These are phyloP conservation scores for Lasiosphaeris hirsuta DNA, from an alignment of 495 filamentous ascomycete species.

Conservation along the genomic window DNA sequence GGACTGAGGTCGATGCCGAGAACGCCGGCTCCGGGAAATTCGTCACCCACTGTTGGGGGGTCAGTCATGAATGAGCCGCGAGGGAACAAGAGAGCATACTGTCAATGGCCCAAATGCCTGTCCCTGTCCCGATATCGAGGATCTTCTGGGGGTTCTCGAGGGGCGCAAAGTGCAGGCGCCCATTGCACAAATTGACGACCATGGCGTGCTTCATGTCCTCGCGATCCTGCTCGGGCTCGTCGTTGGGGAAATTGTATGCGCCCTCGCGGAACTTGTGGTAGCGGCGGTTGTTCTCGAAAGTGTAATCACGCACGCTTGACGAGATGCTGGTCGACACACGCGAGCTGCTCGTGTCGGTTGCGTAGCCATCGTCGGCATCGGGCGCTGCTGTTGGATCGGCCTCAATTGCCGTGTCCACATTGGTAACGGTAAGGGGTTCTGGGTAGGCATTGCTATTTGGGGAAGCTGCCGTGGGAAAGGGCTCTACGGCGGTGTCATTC, in stretches of 20 bases:
- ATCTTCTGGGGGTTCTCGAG: slow-evolving; percentile 43
- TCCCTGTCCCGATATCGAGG: slow-evolving; percentile 59
- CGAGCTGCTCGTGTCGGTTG: slow-evolving; percentile 3
- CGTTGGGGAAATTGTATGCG: slow-evolving; percentile 50
- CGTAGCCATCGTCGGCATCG: slow-evolving; percentile 14
- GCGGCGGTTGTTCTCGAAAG: slow-evolving; percentile 51
- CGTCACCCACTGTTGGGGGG: slow-evolving; percentile 11
- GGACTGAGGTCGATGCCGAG: slow-evolving; percentile 61
- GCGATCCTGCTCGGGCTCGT: slow-evolving; percentile 56
- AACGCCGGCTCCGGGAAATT: slow-evolving; percentile 16
- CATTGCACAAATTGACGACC: slow-evolving; percentile 34
- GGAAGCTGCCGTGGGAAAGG: neutral
- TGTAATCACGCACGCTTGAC: slow-evolving; percentile 40
- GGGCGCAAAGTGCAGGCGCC: slow-evolving; percentile 49
- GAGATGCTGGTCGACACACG: slow-evolving; percentile 31
- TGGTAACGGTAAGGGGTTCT: neutral
- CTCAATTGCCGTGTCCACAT: neutral
- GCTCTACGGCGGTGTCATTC: neutral
- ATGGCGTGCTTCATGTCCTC: slow-evolving; percentile 53
- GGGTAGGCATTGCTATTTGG: neutral
- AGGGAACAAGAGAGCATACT: slow-evolving; percentile 24
- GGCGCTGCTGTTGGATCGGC: neutral
- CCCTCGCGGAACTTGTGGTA: slow-evolving; percentile 56
- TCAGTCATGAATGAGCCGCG: neutral
- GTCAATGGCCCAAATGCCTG: slow-evolving; percentile 61